phyloP scores from a whole-genome alignment of 257 asterid species.

The Rubia yunnanensis region DNA sequence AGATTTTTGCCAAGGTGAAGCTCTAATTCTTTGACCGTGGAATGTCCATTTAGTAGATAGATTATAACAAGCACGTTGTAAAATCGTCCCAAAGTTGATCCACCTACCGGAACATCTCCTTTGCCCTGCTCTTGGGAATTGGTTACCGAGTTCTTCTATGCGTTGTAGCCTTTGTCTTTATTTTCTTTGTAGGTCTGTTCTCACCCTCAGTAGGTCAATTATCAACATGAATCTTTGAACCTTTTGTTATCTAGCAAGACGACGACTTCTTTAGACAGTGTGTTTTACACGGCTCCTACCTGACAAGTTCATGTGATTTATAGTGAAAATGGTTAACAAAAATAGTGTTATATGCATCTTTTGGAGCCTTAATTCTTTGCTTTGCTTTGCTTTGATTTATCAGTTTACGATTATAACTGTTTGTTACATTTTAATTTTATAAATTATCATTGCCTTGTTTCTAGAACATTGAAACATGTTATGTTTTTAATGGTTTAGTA shows the following conservation, averaged over 20 bases:
- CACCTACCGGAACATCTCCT: too few relatives aligned
- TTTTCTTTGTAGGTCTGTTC: neutral
- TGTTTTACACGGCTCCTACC: too few relatives aligned
- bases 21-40: neutral
- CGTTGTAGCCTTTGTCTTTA: neutral
- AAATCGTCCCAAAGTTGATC: too few relatives aligned
- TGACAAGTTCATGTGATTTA: too few relatives aligned
- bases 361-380: neutral
- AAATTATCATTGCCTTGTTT: neutral
- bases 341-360: neutral
- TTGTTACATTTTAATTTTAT: neutral
- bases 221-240: neutral
- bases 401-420: neutral
- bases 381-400: neutral
- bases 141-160: neutral
- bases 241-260: neutral
- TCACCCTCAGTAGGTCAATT: neutral
- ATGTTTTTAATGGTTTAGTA: neutral
- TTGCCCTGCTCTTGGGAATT: neutral
- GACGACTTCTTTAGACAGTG: too few relatives aligned
- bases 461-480: neutral
- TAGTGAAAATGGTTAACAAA: neutral
- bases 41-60: neutral
- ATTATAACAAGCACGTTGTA: too few relatives aligned
- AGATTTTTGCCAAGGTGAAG: conserved; percentile 67